Percentiles rank a stretch among this genome's conserved stretches.
These are phyloP conservation scores for Penicillium frequentans DNA, from an alignment of 2,329 filamentous ascomycete species.

Conservation along the genomic window DNA sequence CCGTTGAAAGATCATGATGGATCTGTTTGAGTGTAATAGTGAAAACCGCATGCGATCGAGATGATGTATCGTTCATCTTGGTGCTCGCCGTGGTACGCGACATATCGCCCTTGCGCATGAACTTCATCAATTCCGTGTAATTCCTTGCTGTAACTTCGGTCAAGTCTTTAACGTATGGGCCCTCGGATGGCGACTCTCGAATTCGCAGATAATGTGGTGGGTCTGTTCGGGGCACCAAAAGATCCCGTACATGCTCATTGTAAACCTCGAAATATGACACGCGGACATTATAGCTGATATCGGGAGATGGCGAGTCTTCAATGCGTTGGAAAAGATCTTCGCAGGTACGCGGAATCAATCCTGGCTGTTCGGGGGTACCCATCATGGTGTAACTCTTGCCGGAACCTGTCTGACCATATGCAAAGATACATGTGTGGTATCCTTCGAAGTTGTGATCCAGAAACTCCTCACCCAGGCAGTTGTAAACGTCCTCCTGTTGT, in stretches of 20 bases:
- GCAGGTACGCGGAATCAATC: constrained; percentile 91
- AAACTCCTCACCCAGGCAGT: constrained; percentile 91
- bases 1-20: constrained; percentile 94
- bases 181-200: constrained; percentile 89
- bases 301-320: constrained; percentile 77
- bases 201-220: constrained; percentile 94
- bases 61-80: constrained; percentile 99
- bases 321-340: constrained; percentile 95
- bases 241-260: constrained; percentile 96
- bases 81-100: constrained; percentile 89
- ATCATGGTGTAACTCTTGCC: constrained; percentile 99
- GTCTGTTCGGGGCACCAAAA: constrained; percentile 77
- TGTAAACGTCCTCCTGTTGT: constrained; percentile 89
- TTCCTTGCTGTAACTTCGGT: constrained; percentile 90
- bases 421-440: constrained; percentile 99
- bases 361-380: constrained; percentile 80
- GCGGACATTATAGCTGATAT: constrained; percentile 94
- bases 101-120: constrained; percentile 86
- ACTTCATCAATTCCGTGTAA: constrained; percentile 80
- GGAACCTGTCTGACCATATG: constrained; percentile 95
- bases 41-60: constrained; percentile 94
- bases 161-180: constrained; percentile 94
- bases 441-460: constrained; percentile 99
- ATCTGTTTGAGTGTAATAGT: constrained; percentile 98
- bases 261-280: constrained; percentile 99